phyloP scores from a whole-genome alignment of 2,329 filamentous ascomycete genomes.

The Grosmannia huntii region DNA sequence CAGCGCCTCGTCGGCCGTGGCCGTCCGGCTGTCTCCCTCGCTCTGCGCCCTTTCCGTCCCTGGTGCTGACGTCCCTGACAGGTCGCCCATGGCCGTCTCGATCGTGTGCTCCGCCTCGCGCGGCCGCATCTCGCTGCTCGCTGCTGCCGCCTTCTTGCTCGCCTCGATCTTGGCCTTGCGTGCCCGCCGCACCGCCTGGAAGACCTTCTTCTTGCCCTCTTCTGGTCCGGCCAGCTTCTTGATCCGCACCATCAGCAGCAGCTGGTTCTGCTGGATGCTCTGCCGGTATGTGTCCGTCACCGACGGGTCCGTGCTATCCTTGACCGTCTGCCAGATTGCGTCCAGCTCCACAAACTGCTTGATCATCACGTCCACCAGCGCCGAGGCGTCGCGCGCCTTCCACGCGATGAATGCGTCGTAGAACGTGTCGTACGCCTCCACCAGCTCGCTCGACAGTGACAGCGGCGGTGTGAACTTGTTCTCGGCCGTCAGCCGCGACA shows the following conservation, averaged over 20 bases:
- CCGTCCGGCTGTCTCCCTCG: not conserved
- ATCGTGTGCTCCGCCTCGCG: constrained; percentile 42
- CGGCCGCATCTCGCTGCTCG: constrained; percentile 52
- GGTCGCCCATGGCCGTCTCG: constrained; percentile 25
- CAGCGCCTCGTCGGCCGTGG: not conserved
- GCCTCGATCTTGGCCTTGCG: constrained; percentile 42
- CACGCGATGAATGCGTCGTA: constrained; percentile 70
- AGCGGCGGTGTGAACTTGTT: constrained; percentile 57
- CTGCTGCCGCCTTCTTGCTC: constrained; percentile 44
- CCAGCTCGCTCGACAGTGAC: constrained; percentile 47
- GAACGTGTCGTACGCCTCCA: constrained; percentile 60
- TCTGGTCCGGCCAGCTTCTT: constrained; percentile 64
- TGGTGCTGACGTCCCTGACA: constrained; percentile 9
- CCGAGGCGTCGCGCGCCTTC: constrained; percentile 69
- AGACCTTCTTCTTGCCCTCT: constrained; percentile 58
- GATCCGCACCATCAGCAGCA: constrained; percentile 67
- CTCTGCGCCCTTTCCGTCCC: not conserved
- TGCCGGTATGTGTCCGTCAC: constrained; percentile 66
- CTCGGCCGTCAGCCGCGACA: constrained; percentile 50
- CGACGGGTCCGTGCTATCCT: constrained; percentile 60
- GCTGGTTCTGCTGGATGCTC: constrained; percentile 69
- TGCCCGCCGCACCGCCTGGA: constrained; percentile 61
- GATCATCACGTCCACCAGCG: constrained; percentile 74
- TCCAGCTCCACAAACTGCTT: constrained; percentile 75
- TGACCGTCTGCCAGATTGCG: constrained; percentile 72